Evolutionary conservation across 495 filamentous ascomycete species (phyloP).

Genomic region (Venustampulla echinocandica): DNA sequence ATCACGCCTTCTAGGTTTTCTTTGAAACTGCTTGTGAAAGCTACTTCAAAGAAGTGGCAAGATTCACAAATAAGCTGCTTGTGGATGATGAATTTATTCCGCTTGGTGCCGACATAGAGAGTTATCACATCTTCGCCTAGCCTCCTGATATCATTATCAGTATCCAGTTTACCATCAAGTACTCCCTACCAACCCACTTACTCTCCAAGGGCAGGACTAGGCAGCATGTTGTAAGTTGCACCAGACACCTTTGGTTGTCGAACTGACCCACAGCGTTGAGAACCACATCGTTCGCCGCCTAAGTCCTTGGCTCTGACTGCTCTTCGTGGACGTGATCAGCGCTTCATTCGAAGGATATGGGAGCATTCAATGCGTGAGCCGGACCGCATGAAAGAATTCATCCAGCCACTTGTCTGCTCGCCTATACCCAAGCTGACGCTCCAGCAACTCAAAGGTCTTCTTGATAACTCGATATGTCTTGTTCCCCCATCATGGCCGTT

Average conservation of each 20-base stretch:
- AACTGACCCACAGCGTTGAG: constrained; percentile 2
- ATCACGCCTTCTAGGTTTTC: background rate
- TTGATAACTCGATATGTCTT: constrained; percentile 7
- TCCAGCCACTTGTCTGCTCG: constrained; percentile 1
- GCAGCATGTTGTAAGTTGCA: too few species aligned
- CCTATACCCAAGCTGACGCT: constrained; percentile 1
- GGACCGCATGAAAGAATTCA: constrained; percentile 5
- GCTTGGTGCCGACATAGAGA: background rate
- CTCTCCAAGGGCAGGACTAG: too few species aligned
- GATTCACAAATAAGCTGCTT: background rate
- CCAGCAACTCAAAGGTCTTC: constrained; percentile 7
- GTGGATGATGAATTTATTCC: background rate
- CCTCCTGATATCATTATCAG: background rate
- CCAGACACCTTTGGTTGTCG: too few species aligned
- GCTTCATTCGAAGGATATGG: background rate
- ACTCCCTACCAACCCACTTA: background rate
- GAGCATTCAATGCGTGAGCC: constrained; percentile 1
- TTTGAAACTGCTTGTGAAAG: background rate
- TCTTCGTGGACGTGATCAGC: constrained; percentile 1
- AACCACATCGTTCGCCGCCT: constrained; percentile 5
- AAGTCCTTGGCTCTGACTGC: background rate
- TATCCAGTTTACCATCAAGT: background rate
- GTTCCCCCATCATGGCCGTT: constrained; percentile 1
- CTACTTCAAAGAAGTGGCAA: background rate
- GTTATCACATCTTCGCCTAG: background rate